These are phyloP conservation scores for Ceriops decandra DNA, from an alignment of 345 rosid genomes.

Conservation along the genomic window DNA sequence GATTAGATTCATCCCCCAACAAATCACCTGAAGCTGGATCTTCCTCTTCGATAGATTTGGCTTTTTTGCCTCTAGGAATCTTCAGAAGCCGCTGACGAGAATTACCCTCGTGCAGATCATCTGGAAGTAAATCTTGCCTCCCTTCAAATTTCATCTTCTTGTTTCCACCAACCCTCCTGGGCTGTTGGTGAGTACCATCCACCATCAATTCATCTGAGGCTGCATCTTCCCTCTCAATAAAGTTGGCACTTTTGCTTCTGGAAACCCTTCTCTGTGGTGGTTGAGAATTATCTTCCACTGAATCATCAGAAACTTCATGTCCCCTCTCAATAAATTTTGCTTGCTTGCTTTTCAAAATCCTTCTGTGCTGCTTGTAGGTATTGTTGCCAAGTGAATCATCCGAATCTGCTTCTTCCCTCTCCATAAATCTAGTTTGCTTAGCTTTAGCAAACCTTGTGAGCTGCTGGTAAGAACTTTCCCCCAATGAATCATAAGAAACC, in stretches of 20 bases:
- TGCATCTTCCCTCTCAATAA: constrained; percentile 23
- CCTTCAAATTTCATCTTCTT: constrained; percentile 29
- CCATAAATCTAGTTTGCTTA: constrained; percentile 22
- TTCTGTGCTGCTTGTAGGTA: constrained; percentile 11
- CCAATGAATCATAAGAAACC: constrained; percentile 27
- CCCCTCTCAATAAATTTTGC: constrained; percentile 14
- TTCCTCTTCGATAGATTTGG: constrained; percentile 30
- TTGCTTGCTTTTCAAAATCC: constrained; percentile 14
- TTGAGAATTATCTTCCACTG: constrained; percentile 5
- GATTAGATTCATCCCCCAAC: constrained; percentile 21
- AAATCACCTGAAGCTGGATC: constrained; percentile 39
- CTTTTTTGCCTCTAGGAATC: constrained; percentile 43
- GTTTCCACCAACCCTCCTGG: constrained; percentile 26
- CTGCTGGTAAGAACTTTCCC: constrained; percentile 18
- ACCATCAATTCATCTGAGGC: constrained; percentile 28
- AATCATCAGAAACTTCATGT: constrained; percentile 13
- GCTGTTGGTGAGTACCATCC: constrained; percentile 17
- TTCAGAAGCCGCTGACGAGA: constrained; percentile 34
- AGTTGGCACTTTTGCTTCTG: constrained; percentile 23
- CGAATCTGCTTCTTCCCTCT: constrained; percentile 30
- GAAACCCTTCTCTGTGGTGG: constrained; percentile 20
- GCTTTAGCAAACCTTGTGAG: constrained; percentile 21
- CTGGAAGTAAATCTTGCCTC: constrained; percentile 29
- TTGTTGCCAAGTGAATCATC: constrained; percentile 27
- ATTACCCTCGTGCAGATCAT: constrained; percentile 30